Conservation (phyloP, 495 filamentous ascomycete genomes). For the Cercophora sp. region DNA sequence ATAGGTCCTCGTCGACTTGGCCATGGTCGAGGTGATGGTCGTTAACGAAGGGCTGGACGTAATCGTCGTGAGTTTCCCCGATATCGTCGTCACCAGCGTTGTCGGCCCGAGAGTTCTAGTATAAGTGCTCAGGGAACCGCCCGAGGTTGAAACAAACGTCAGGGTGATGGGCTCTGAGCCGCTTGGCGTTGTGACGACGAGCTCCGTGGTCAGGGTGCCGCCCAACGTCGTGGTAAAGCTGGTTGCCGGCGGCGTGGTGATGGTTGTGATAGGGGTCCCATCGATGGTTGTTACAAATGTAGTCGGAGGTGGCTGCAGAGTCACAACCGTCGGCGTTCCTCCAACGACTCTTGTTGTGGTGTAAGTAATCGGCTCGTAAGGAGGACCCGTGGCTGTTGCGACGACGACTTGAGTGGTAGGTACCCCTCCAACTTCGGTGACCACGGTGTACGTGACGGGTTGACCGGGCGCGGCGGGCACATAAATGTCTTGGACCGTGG, state of each 20-base stretch:
- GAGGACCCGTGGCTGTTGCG: conserved; percentile 14
- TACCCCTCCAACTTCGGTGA: conserved; percentile 17
- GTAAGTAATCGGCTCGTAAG: conserved; percentile 20
- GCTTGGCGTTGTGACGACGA: conserved; percentile 26
- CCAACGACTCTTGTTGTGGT: conserved; percentile 22
- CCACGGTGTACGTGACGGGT: conserved; percentile 17
- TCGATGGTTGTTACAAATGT: conserved; percentile 27
- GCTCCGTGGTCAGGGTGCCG: conserved; percentile 22
- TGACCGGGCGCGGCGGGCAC: conserved; percentile 12
- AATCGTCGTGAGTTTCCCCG: conserved; percentile 25
- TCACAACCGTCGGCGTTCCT: conserved; percentile 26
- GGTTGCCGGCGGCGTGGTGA: conserved; percentile 24
- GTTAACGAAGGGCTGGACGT: conserved; percentile 24
- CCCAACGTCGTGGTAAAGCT: conserved; percentile 27
- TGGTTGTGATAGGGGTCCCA: conserved; percentile 22
- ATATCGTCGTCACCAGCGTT: conserved; percentile 28
- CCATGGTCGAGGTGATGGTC: conserved; percentile 21
- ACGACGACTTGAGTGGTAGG: conserved; percentile 19
- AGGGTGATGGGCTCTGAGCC: conserved; percentile 23
- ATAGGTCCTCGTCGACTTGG: conserved; percentile 18
- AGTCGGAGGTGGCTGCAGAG: conserved; percentile 17
- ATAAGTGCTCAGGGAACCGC: conserved; percentile 23
- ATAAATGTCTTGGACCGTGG: conserved; percentile 12
- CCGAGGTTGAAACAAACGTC: conserved; percentile 24
- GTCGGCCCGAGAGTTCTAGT: conserved; percentile 23